A percentile compares a stretch with the other conserved stretches of the same genome.
Conservation (phyloP, 2,329 filamentous ascomycete genomes). For the Pezicula rhizophila region DNA sequence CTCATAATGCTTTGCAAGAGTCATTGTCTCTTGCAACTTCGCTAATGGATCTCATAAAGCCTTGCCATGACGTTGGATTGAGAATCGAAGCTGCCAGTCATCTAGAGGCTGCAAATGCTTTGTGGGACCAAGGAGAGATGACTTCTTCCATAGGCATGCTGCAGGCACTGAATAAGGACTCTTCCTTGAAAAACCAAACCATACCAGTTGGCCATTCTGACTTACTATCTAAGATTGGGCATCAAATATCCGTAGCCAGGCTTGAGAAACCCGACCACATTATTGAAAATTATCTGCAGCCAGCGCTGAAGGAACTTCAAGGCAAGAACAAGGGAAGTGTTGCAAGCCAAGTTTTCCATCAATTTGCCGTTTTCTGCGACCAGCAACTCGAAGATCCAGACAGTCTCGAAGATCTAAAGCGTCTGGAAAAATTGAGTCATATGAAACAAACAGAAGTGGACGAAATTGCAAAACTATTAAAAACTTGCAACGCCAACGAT, state of each 20-base stretch:
- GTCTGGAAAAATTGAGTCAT: conserved; percentile 72
- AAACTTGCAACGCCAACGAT: conserved; percentile 38
- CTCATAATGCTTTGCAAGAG: conserved; percentile 77
- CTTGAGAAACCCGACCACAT: conserved; percentile 89
- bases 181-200: conserved; percentile 59
- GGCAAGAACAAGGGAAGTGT: conserved; percentile 62
- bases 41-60: conserved; percentile 68
- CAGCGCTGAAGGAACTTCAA: conserved; percentile 76
- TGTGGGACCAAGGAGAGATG: conserved; percentile 94
- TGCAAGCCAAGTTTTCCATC: conserved; percentile 84
- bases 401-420: conserved; percentile 74
- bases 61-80: conserved; percentile 65
- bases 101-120: conserved; percentile 78
- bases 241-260: conserved; percentile 82
- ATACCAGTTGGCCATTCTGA: conserved; percentile 70
- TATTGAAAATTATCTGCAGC: conserved; percentile 77
- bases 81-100: conserved; percentile 71
- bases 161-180: conserved; percentile 60
- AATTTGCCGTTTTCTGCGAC: conserved; percentile 93
- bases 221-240: conserved; percentile 78
- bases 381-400: conserved; percentile 86
- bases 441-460: conserved; percentile 76
- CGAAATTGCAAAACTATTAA: conserved; percentile 58
- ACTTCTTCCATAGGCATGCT: conserved; percentile 84
- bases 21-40: conserved; percentile 80